Evolutionary conservation across 345 rosid genomes (phyloP), one percentile per base, ranked within the genome.

Genomic region (Linum trigynum): DNA sequence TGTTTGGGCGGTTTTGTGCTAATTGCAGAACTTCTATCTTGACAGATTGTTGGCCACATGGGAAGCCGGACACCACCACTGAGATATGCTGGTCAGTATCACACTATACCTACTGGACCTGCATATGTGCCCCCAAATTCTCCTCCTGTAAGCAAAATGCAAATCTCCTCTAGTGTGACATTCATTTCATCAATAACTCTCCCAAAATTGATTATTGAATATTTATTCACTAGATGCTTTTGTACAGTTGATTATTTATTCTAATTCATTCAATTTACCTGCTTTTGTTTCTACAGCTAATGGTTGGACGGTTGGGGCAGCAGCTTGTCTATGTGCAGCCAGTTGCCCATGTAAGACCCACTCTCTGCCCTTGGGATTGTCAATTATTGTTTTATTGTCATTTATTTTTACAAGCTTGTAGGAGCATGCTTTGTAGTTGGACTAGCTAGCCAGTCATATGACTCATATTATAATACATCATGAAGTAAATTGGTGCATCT

Each of bases 261-360:
- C 14, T 64, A 42, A 61, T 60, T 51, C 32, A 43, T 39, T 68
- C 39, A 70, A 45, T 45, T 72, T 39, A 71, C 48, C 48, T 36
- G 61, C 41, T 59, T 42, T 64, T 48, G 45, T 41, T 62, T 71
- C 40, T 71, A 57, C 51, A 91, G 98, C 84, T 87, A 64, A 71
- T 85, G 92, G 77, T 83, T 73, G 85, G 85, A 68, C 86, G 86
- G 64, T 7, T 82, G 17, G 92, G 92, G 57, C 98, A 87, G 78
- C 80, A 87, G 78, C 80, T 84, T 67, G 70, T 87, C 15, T 85
- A 78, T 70, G n/a, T 89, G 79, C 91, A 85, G 60, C 87, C 98
- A 70, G 80, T 87, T 77, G 61, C 88, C 65, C 89, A 84, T 74
- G 96, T 91, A 79, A 83, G 87, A 74, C 69, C 41, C 61, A 16